These are phyloP conservation scores for Suillus decipiens DNA, from an alignment of 768 basidiomycete species.

Conservation along the genomic window DNA sequence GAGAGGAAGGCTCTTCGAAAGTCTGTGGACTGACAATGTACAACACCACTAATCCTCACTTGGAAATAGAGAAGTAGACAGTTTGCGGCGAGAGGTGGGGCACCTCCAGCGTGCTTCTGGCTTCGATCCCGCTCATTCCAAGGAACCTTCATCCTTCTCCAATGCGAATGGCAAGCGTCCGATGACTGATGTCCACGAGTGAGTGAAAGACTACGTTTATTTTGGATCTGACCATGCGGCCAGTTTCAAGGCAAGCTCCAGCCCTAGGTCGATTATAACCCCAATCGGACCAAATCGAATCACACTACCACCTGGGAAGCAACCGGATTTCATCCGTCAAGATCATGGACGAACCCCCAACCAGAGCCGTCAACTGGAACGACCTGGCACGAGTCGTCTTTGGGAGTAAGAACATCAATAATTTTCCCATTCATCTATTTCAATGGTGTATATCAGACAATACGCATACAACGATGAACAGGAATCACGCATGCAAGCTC, in stretches of 20 bases:
- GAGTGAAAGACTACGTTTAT: conserved; percentile 18
- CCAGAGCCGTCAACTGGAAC: conserved; percentile 26
- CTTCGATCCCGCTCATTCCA: conserved; percentile 26
- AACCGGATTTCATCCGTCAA: conserved; percentile 35
- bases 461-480: conserved; percentile 63
- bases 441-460: conserved; percentile 46
- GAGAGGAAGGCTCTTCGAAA: conserved; percentile 55
- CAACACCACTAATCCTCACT: neutral
- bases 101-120: conserved; percentile 37
- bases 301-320: conserved; percentile 65
- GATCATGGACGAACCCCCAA: conserved; percentile 20
- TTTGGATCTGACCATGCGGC: neutral
- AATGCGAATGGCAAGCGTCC: conserved; percentile 71
- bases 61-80: conserved; percentile 47
- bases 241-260: conserved; percentile 47
- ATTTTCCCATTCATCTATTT: conserved; percentile 12
- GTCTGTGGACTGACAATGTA: conserved; percentile 36
- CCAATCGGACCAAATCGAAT: conserved; percentile 65
- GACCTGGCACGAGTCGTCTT: conserved; percentile 54
- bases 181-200: conserved; percentile 49
- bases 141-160: conserved; percentile 37
- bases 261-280: conserved; percentile 57
- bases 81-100: conserved; percentile 50
- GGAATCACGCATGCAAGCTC: conserved; percentile 41
- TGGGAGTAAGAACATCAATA: conserved; percentile 42